Base-by-base conservation (phyloP, 1,139 yeast genomes). In the Debaryomyces fabryi region DNA sequence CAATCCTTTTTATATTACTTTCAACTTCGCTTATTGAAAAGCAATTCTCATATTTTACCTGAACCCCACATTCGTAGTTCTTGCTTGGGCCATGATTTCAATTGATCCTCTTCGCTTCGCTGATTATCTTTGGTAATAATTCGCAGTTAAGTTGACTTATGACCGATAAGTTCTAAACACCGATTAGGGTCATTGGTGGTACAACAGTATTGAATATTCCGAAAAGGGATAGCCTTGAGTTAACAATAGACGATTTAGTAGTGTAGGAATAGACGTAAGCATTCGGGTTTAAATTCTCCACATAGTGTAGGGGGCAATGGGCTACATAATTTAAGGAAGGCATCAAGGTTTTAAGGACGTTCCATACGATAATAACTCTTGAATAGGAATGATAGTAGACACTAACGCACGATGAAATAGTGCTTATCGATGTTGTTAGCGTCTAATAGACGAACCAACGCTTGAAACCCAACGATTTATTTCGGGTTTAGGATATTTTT, bases 261-360 rank as follows among this genome's bases (percentile, higher is more conserved):
- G 13, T 12, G 13, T 27, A 12, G 4, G 30, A 4, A 27, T 8
- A 32, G 9, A 10, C 16, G 6, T 35, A 18, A n/a, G 21, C 9
- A 4, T 35, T 35, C 38, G 38, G 38, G 6, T 35, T 35, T 35
- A 35, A 35, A 20, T 21, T 35, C 38, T 21, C 38, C 38, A 35
- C 25, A n/a, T 35, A 12, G 18, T 9, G 10, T 18, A 3, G 38
- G 10, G 23, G 34, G 13, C n/a, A 30, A 8, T 10, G 25, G 10
- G 15, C 12, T 15, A 30, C 9, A 30, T 13, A 13, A 15, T 12
- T 20, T 20, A 25, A 35, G 23, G 25, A 35, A 20, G 13, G 15
- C 20, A 20, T 20, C 20, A 35, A 35, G 25, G 38, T 35, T 35
- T 16, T 34, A 16, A 34, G 13, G 20, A 34, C 12, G 7, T 35